Evolutionary conservation across 2,329 filamentous ascomycete genomes (phyloP), one percentile per base, ranked within the genome.

Genomic region (Epichloe aotearoae): DNA sequence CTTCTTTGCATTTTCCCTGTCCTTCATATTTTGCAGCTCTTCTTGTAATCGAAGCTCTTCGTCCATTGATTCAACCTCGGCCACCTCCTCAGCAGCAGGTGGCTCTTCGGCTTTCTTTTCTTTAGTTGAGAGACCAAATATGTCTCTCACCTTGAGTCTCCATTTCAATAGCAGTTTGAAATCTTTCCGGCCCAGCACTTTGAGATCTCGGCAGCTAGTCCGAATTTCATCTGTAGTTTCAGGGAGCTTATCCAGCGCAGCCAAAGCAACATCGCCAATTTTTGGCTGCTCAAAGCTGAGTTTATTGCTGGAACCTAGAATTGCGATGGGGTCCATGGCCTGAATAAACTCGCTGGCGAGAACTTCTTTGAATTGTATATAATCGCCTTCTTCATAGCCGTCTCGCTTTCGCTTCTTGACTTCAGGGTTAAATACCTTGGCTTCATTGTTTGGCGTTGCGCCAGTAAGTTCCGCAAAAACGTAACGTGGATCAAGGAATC

Each of bases 361-460:
- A 2, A 86, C 79, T 62, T 95, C 88, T 65, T 96, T 95, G 73
- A 86, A 95, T 60, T 95, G 88, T 4, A 82, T 91, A 66, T 84
- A 95, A 57, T 98, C 89, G 37, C 88, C 91, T 67, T 98, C 93
- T 58, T 97, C 91, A 58, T 98, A 98, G 75, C 93, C 93, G 43
- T 95, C 91, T 73, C 93, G 78, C 79, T 96, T 97, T 52, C 93
- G 76, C 80, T 96, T 98, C 77, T 97, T 98, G 63, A 88, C 76
- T 64, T 98, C 93, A 0, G 93, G 93, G 57, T 98, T 96, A 74
- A 91, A 98, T 2, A 98, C 93, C 66, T 95, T 95, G 39, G 93
- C 93, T 66, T 98, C 93, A 59, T 97, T 94, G 68, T 97, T 98
- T 1, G 89, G 88, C 0, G 84, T 85, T 2, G 86, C 81, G 52